phyloP scores from a whole-genome alignment of 345 rosid genomes.

The Citrus reticulata region DNA sequence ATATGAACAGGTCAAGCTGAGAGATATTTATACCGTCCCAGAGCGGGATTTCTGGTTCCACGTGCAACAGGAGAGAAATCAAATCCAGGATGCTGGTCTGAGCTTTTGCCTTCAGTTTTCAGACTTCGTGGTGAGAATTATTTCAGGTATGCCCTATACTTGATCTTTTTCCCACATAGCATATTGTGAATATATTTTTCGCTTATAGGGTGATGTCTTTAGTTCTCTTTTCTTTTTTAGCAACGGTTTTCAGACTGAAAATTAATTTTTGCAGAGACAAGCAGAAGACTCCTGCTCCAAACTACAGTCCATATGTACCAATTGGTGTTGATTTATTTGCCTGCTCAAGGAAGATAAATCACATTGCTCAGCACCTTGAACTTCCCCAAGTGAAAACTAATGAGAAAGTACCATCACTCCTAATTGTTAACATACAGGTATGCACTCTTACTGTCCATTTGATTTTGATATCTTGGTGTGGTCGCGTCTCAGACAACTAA shows the following conservation, averaged over 20 bases:
- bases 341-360: slow-evolving; percentile 60
- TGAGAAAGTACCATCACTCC: slow-evolving; percentile 44
- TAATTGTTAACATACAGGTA: slow-evolving; percentile 76
- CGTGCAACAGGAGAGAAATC: slow-evolving; percentile 45
- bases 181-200: neutral
- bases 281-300: slow-evolving; percentile 62
- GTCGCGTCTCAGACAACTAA: neutral
- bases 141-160: slow-evolving; percentile 41
- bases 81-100: slow-evolving; percentile 56
- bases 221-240: neutral
- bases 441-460: neutral
- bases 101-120: slow-evolving; percentile 63
- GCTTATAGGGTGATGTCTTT: neutral
- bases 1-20: slow-evolving; percentile 44
- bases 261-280: slow-evolving; percentile 49
- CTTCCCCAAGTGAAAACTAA: slow-evolving; percentile 46
- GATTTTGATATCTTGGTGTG: neutral
- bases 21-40: slow-evolving; percentile 49
- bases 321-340: slow-evolving; percentile 66
- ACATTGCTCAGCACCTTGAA: slow-evolving; percentile 79
- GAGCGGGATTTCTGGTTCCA: slow-evolving; percentile 64
- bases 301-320: slow-evolving; percentile 55
- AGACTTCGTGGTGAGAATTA: slow-evolving; percentile 66
- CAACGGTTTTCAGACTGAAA: neutral
- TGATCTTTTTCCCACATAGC: neutral